Evolutionary conservation across 2,329 filamentous ascomycete species (phyloP), one percentile per base, ranked within the genome.

Genomic region (Polytolypa hystricis): DNA sequence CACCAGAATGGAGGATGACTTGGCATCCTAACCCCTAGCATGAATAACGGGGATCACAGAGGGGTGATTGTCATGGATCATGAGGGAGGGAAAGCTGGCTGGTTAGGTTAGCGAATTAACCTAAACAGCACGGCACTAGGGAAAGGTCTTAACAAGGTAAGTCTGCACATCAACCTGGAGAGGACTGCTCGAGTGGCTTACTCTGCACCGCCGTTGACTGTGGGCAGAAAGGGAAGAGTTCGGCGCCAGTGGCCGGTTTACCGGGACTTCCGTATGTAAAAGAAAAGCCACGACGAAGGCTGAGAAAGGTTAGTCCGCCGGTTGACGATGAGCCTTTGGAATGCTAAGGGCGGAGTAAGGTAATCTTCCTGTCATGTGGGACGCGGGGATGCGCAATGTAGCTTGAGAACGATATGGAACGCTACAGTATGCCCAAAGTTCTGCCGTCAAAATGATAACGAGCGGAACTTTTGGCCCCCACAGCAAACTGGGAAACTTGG

Each of bases 11-110:
- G 19, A 17, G 19, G 19, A 37, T 21, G 3, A 11, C 19, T 18
- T 31, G 18, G 28, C 18, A 18, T n/a, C 10, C 14, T n/a, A 19
- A n/a, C 5, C 18, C 12, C 35, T 21, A 30, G 27, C 19, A 25
- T 12, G 9, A 26, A 31, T 9, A 26, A 31, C 20, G 12, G 31
- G 19, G 18, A 27, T 17, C 10, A 31, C 9, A 16, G 35, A 25
- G 35, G 20, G 19, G 12, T 23, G 19, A 31, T 17, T 12, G 5
- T 9, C 28, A 30, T 10, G 35, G 28, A 31, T 37, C 7, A 21
- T 35, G n/a, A n/a, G n/a, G n/a, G n/a, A n/a, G n/a, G n/a, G n/a
- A 30, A 29, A 8, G 25, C 25, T 29, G 16, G 33, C 30, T 12
- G 15, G 23, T 4, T 14, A 35, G 23, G 15, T 18, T 5, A 28